These are phyloP conservation scores for Solanum dulcamara DNA, from an alignment of 257 asterid species.

Conservation along the genomic window DNA sequence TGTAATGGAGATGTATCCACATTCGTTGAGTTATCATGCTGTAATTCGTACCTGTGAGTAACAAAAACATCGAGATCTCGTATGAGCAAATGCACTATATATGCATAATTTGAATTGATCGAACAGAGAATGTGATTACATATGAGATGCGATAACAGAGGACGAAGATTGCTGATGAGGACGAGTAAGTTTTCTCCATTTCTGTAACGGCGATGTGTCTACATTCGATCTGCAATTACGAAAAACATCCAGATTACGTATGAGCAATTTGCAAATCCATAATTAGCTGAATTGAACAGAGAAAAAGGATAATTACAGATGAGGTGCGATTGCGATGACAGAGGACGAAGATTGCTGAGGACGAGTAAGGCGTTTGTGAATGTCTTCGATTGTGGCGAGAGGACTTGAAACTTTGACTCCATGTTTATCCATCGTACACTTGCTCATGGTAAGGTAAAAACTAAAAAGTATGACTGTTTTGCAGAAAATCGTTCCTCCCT, in stretches of 20 bases:
- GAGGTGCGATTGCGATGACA: not conserved
- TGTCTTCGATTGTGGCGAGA: slow-evolving; percentile 11
- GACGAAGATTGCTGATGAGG: not conserved
- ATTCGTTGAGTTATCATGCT: not conserved
- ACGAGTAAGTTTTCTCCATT: not conserved
- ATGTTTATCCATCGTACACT: not conserved
- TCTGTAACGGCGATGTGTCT: not conserved
- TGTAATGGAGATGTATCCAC: not conserved
- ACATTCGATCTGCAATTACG: not conserved
- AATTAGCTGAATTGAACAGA: not conserved
- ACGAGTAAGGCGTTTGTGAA: slow-evolving; percentile 22
- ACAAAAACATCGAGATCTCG: not conserved
- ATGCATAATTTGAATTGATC: not conserved
- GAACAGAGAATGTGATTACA: not conserved
- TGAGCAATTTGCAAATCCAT: not conserved
- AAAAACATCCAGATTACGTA: not conserved
- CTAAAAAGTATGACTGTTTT: not conserved
- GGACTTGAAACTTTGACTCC: slow-evolving; percentile 10
- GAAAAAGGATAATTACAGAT: not conserved
- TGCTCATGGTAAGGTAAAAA: not conserved
- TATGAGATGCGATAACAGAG: not conserved
- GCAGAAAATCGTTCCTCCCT: not conserved
- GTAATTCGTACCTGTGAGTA: not conserved
- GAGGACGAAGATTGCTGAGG: not conserved
- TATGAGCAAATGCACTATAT: not conserved